Percentiles rank a stretch among this genome's conserved stretches.
Evolutionary conservation across 306 rosid species (phyloP).

Genomic region (Medicago arabica): DNA sequence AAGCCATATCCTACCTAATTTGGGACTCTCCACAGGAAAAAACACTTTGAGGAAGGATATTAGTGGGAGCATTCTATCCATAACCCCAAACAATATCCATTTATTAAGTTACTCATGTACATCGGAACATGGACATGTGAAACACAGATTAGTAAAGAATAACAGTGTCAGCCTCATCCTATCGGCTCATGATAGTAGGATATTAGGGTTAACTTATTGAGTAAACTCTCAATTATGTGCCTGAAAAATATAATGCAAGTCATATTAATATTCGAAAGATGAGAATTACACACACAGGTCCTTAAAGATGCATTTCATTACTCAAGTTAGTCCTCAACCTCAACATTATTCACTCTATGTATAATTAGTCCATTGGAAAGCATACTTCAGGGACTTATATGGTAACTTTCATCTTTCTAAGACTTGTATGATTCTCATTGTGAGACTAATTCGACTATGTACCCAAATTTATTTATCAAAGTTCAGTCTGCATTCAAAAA

Average conservation of each 20-base stretch:
- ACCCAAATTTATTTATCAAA: not conserved
- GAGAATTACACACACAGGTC: not conserved
- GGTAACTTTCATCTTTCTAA: not conserved
- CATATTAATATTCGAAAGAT: not conserved
- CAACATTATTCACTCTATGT: not conserved
- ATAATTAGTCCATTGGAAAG: too few relatives aligned
- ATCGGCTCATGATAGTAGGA: not conserved
- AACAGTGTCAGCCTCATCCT: not conserved
- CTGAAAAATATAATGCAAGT: not conserved
- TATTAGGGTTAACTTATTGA: slow-evolving; percentile 19
- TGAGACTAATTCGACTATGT: not conserved
- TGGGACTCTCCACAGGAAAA: not conserved
- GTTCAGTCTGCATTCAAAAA: not conserved
- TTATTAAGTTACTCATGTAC: not conserved
- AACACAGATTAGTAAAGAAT: not conserved
- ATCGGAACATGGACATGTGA: not conserved
- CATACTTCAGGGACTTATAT: too few relatives aligned
- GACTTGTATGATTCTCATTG: not conserved
- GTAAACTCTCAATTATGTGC: slow-evolving; percentile 13
- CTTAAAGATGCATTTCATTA: not conserved
- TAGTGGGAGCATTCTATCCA: not conserved
- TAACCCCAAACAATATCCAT: not conserved
- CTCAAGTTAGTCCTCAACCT: slow-evolving; percentile 4
- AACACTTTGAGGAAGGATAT: not conserved
- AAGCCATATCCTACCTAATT: not conserved